Percentiles rank a stretch among this genome's conserved stretches.
Conservation (phyloP, 345 rosid species). For the Populus ilicifolia region DNA sequence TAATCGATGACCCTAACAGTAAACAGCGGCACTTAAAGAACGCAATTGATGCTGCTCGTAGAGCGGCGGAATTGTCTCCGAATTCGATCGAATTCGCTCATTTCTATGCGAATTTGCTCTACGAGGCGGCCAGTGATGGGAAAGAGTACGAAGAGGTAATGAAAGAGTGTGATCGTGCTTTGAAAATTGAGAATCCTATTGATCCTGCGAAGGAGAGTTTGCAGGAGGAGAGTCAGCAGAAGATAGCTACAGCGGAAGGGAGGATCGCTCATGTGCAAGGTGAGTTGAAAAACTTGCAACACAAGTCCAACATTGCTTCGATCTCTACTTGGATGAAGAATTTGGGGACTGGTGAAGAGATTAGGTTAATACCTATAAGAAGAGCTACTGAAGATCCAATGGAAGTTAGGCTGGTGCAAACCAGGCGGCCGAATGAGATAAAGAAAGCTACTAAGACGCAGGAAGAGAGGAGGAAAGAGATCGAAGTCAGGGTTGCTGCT, state of each 20-base stretch:
- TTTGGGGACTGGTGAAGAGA: constrained; percentile 82
- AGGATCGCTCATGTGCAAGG: constrained; percentile 71
- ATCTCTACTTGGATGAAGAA: constrained; percentile 82
- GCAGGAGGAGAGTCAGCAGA: constrained; percentile 83
- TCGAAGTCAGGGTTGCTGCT: constrained; percentile 95
- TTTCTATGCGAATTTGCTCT: constrained; percentile 80
- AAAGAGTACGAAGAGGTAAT: constrained; percentile 81
- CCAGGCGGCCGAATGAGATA: constrained; percentile 87
- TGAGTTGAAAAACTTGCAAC: constrained; percentile 68
- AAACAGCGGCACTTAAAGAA: constrained; percentile 64
- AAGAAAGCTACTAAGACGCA: constrained; percentile 85
- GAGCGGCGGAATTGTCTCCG: constrained; percentile 70
- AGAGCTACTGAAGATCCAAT: constrained; percentile 82
- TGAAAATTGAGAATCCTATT: constrained; percentile 61
- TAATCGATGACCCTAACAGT: constrained; percentile 64
- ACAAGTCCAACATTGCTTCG: constrained; percentile 66
- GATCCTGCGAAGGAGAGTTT: constrained; percentile 92
- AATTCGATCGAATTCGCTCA: constrained; percentile 75
- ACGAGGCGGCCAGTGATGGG: constrained; percentile 72
- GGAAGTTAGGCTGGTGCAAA: constrained; percentile 66
- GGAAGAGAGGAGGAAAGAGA: constrained; percentile 90
- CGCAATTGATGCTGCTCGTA: constrained; percentile 70
- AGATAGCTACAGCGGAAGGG: constrained; percentile 58
- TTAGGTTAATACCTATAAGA: constrained; percentile 64
- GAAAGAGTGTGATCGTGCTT: constrained; percentile 78